phyloP scores from a whole-genome alignment of 2,329 filamentous ascomycete species.

The Monosporascus sp. region DNA sequence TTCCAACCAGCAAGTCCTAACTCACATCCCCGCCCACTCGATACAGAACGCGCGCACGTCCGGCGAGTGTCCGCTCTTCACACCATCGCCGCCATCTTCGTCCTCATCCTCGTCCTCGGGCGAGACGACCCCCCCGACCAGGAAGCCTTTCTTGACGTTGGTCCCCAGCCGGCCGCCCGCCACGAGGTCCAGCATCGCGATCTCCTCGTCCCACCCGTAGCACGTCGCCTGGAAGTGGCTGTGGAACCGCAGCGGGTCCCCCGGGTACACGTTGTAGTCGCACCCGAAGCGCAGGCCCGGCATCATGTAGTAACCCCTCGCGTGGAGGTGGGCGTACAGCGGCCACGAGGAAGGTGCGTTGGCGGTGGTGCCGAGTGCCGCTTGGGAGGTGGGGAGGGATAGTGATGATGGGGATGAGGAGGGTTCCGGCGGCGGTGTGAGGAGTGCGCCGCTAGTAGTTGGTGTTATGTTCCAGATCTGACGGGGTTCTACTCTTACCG shows the following conservation, averaged over 20 bases:
- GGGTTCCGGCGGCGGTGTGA: slow-evolving; percentile 10
- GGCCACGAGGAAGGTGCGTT: slow-evolving; percentile 55
- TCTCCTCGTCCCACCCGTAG: slow-evolving; percentile 80
- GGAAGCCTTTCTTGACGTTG: slow-evolving; percentile 90
- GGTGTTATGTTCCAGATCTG: slow-evolving; percentile 25
- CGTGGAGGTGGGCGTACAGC: slow-evolving; percentile 75
- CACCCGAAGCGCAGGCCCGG: slow-evolving; percentile 93
- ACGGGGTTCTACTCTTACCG: slow-evolving; percentile 5
- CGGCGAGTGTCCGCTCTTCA: slow-evolving; percentile 23
- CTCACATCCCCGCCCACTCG: slow-evolving; percentile 90
- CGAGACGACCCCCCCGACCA: slow-evolving; percentile 67
- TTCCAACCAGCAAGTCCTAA: too few relatives aligned
- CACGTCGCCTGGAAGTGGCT: slow-evolving; percentile 88
- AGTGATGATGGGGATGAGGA: neutral
- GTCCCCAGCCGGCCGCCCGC: slow-evolving; percentile 84
- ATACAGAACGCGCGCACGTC: slow-evolving; percentile 72
- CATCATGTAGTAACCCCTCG: slow-evolving; percentile 76
- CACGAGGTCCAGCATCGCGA: slow-evolving; percentile 79
- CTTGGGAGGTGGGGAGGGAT: slow-evolving; percentile 2
- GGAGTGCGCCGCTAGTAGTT: slow-evolving; percentile 33
- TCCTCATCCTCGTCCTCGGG: slow-evolving; percentile 17
- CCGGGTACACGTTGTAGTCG: slow-evolving; percentile 90
- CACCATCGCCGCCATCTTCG: slow-evolving; percentile 2
- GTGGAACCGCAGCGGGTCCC: slow-evolving; percentile 90
- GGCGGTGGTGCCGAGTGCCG: slow-evolving; percentile 6